Percentiles rank a stretch among this genome's conserved stretches.
These are phyloP conservation scores for Triticum dicoccoides DNA, from an alignment of 176 grass and related monocot species.

Conservation along the genomic window DNA sequence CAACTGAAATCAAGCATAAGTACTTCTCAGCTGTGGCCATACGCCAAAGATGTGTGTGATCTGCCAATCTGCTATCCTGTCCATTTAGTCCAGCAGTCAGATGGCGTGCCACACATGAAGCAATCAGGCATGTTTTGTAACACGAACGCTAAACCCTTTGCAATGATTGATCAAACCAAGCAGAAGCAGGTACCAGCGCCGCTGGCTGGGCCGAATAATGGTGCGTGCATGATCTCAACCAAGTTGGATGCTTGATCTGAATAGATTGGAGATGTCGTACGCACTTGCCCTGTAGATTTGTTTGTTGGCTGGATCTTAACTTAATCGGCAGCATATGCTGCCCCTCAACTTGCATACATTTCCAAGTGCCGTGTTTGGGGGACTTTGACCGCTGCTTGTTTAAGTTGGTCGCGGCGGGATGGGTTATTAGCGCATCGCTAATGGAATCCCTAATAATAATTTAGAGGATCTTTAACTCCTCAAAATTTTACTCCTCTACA, in stretches of 20 bases:
- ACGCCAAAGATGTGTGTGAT: slow-evolving; percentile 2
- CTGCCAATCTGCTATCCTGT: neutral
- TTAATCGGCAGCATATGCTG: neutral
- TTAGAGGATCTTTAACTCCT: too few species aligned
- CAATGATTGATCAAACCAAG: slow-evolving; percentile 40
- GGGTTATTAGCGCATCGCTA: too few species aligned
- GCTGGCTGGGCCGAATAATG: slow-evolving; percentile 25
- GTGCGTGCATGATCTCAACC: neutral
- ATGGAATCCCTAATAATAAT: too few species aligned
- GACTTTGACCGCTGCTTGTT: neutral
- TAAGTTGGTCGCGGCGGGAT: neutral
- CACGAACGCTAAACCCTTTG: slow-evolving; percentile 27
- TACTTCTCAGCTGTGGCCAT: neutral
- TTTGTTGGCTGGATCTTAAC: neutral
- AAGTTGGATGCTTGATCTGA: slow-evolving; percentile 43
- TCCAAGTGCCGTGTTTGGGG: neutral
- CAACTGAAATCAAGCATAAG: neutral
- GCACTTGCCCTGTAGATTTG: slow-evolving; percentile 21
- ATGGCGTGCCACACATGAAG: neutral
- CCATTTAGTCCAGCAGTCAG: neutral
- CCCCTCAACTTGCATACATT: slow-evolving; percentile 15
- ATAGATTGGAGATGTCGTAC: slow-evolving; percentile 20
- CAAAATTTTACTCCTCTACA: too few species aligned
- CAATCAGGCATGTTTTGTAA: slow-evolving; percentile 14
- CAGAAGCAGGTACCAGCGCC: slow-evolving; percentile 6